Evolutionary conservation across 306 rosid species (phyloP), one percentile per base, ranked within the genome.

Genomic region (Herpetospermum pedunculosum): DNA sequence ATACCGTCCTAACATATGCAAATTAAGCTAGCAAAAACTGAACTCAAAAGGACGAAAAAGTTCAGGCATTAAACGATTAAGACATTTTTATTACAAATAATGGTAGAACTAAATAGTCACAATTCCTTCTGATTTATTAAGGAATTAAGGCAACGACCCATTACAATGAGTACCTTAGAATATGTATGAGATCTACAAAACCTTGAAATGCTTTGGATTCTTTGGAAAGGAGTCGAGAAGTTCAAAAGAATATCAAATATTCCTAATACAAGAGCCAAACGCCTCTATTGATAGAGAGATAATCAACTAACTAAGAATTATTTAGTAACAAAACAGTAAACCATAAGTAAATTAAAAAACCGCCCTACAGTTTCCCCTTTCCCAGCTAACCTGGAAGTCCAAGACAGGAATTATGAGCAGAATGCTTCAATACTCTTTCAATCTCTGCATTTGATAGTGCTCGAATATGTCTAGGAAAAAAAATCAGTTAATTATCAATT

Each of bases 311-410:
- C 37, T 26, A 26, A 12, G 35, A 57, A 57, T 13, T 28, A 57
- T 57, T 57, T 28, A 57, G 35, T 12, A 9, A 9, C 11, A 57
- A 28, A 55, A 57, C 11, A 26, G 30, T 57, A 29, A 58, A 58
- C 19, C 21, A 15, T 15, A 29, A 29, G 21, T 4, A 58, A 48
- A 16, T 29, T 58, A 58, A 19, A 32, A 52, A 8, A 60, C 25
- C 8, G 19, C 44, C 68, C 44, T 0, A 60, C 14, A 60, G 43
- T 32, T 32, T 29, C 14, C 23, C 30, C 32, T 63, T 63, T 63
- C 48, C 18, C 21, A 67, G 52, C 81, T 77, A 78, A 94, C 99
- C 97, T 91, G 99, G 99, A 81, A 88, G 91, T 80, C 82, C 85
- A 74, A 60, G 78, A 74, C 81, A 73, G 0, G 91, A 75, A 85